Evolutionary conservation across 768 basidiomycete species (phyloP), one percentile per base, ranked within the genome.

Genomic region (Pleurotus tuber-regium): DNA sequence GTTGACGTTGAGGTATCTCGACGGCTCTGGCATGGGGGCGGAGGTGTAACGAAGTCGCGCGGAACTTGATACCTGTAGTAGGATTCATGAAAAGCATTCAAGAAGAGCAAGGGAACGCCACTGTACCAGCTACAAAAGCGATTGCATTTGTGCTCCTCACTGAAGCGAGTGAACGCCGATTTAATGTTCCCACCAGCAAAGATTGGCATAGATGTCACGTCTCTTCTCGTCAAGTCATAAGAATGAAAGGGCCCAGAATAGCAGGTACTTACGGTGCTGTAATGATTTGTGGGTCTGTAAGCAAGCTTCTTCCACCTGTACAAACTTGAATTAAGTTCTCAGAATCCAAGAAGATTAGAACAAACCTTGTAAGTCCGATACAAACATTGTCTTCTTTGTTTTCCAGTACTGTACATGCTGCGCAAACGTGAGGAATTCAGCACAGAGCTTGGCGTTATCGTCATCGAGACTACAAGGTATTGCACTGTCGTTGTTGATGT

Each of bases 231-330:
- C 19, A n/a, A 14, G 19, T 14, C 35, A n/a, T n/a, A 14, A n/a
- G 14, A 18, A 14, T 36, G 35, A 36, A 12, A 36, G 19, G 35
- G 3, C 14, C 14, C n/a, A 36, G 19, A 36, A 23, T 2, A 11
- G 3, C 10, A n/a, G 25, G 14, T 23, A 43, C 41, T 43, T 21
- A 43, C 41, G 21, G 19, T 14, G n/a, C 19, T 12, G 41, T 43
- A 4, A 23, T 43, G 41, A 43, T 43, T 26, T 43, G 41, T 14
- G 50, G 50, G 41, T 51, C 39, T 23, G 50, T 40, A n/a, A 51
- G 40, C 18, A 51, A 26, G 12, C 38, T 51, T 14, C 14, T 26
- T 19, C 50, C 50, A 26, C 40, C 50, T 51, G 39, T 43, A 43
- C 4, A 1, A 18, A 18, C 14, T 18, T n/a, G 43, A 19, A 11